Conservation (phyloP, 2,329 filamentous ascomycete species). For the Colletotrichum spaethianum region DNA sequence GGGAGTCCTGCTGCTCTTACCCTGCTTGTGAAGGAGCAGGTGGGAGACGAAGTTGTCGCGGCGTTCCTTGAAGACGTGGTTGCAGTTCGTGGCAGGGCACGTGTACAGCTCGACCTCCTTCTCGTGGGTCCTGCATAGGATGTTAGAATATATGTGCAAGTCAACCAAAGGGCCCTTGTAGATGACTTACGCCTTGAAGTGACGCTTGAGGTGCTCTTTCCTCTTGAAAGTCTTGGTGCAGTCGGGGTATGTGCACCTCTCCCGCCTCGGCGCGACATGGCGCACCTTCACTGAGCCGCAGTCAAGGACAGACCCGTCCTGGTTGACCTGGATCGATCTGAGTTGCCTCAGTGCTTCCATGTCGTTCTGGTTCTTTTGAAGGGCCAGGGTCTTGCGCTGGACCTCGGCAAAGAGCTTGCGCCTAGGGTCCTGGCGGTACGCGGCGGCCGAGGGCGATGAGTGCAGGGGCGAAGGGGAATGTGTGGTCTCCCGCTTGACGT, state of each 20-base stretch:
- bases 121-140: conserved; percentile 18
- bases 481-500: conserved; percentile 53
- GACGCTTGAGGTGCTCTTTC: conserved; percentile 70
- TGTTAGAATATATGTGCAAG: conserved; percentile 16
- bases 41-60: conserved; percentile 45
- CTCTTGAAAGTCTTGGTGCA: conserved; percentile 66
- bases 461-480: conserved; percentile 50
- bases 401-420: conserved; percentile 59
- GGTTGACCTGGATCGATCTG: conserved; percentile 40
- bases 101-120: conserved; percentile 41
- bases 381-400: conserved; percentile 59
- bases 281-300: conserved; percentile 39
- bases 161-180: conserved; percentile 35
- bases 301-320: conserved; percentile 37
- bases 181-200: conserved; percentile 64
- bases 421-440: conserved; percentile 48
- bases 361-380: conserved; percentile 57
- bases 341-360: conserved; percentile 42
- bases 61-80: conserved; percentile 43
- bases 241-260: conserved; percentile 59
- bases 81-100: conserved; percentile 41
- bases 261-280: conserved; percentile 42
- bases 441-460: conserved; percentile 51
- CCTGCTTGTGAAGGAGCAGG: conserved; percentile 43
- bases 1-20: conserved; percentile 42